These are phyloP conservation scores for Fusarium illudens DNA, from an alignment of 2,329 filamentous ascomycete genomes.

Conservation along the genomic window DNA sequence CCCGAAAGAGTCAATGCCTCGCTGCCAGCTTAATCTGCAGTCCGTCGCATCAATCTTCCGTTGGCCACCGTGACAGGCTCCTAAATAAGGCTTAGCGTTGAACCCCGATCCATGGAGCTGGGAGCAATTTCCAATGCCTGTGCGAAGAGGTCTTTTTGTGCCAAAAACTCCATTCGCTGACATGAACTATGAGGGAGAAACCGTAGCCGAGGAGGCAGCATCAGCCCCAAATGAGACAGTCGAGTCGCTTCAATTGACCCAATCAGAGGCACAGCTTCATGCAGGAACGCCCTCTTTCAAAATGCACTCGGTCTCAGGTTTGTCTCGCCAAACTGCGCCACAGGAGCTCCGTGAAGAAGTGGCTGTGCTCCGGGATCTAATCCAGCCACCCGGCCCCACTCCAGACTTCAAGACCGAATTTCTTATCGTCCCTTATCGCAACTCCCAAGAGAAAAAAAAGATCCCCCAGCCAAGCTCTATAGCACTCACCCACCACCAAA, in stretches of 20 bases:
- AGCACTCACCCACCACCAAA: slow-evolving; percentile 15
- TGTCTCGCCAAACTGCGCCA: background rate
- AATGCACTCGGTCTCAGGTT: background rate
- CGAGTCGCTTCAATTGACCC: background rate
- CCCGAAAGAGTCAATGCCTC: background rate
- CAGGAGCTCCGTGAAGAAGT: background rate
- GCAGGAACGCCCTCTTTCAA: background rate
- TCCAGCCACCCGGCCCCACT: slow-evolving; percentile 17
- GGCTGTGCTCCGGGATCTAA: background rate
- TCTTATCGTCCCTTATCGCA: slow-evolving; percentile 28
- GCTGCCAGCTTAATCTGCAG: background rate
- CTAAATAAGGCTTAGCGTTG: slow-evolving; percentile 4
- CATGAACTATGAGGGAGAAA: background rate
- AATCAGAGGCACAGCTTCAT: slow-evolving; percentile 1
- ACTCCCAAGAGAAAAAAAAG: slow-evolving; percentile 25
- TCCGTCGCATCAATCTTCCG: background rate
- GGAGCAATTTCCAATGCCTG: slow-evolving; percentile 17
- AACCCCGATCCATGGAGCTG: slow-evolving; percentile 13
- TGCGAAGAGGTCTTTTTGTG: background rate
- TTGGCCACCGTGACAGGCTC: background rate
- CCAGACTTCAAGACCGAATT: background rate
- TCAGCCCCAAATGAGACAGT: background rate
- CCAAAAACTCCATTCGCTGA: background rate
- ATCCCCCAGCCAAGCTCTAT: background rate
- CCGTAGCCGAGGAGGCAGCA: background rate